phyloP scores from a whole-genome alignment of 805 yeast genomes.

The Kazachstania bromeliacearum region DNA sequence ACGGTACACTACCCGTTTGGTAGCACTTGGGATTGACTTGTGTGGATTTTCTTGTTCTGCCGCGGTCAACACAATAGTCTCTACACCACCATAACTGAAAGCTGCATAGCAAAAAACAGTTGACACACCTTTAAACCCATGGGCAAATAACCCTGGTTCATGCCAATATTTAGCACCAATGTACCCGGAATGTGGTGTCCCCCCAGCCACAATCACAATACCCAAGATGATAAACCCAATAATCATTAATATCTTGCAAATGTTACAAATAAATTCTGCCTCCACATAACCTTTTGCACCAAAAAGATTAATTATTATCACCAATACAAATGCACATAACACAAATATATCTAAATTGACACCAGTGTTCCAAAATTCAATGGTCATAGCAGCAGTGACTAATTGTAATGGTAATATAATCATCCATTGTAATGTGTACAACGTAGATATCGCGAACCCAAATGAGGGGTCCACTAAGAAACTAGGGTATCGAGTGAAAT shows the following conservation, averaged over 20 bases:
- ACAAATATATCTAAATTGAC: constrained; percentile 24
- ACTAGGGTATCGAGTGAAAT: constrained; percentile 47
- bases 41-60: constrained; percentile 46
- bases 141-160: constrained; percentile 45
- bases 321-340: constrained; percentile 24
- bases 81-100: constrained; percentile 63
- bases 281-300: constrained; percentile 49
- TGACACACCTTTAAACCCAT: constrained; percentile 52
- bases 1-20: constrained; percentile 48
- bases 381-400: constrained; percentile 46
- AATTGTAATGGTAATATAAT: constrained; percentile 46
- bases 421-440: constrained; percentile 47
- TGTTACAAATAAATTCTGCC: constrained; percentile 39
- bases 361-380: constrained; percentile 36
- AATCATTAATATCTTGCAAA: constrained; percentile 37
- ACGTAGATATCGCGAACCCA: constrained; percentile 57
- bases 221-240: constrained; percentile 43
- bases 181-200: constrained; percentile 37
- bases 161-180: constrained; percentile 39
- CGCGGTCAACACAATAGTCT: constrained; percentile 60
- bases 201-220: constrained; percentile 36
- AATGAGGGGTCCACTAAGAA: constrained; percentile 47
- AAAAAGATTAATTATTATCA: constrained; percentile 41
- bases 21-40: constrained; percentile 53
- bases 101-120: constrained; percentile 64